These are phyloP conservation scores for Diaporthe humulicola DNA, from an alignment of 2,329 filamentous ascomycete genomes.

Conservation along the genomic window DNA sequence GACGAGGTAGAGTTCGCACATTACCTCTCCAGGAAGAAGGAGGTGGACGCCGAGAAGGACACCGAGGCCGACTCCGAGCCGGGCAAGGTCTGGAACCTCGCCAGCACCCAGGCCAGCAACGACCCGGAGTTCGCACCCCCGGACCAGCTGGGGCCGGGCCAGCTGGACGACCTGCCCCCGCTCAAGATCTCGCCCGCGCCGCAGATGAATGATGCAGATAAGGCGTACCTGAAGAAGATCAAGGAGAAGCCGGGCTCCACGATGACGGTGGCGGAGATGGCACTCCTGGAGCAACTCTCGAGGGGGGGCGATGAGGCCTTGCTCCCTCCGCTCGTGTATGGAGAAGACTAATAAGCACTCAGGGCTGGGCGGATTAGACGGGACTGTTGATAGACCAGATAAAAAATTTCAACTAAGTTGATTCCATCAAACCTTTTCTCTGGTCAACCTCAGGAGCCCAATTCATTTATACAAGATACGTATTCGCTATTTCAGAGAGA, in stretches of 20 bases:
- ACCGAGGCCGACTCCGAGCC: slow-evolving; percentile 22
- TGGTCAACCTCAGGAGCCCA: too few relatives aligned
- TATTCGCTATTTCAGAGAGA: too few relatives aligned
- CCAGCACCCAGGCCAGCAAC: slow-evolving; percentile 27
- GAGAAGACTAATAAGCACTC: slow-evolving; percentile 8
- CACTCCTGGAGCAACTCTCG: slow-evolving; percentile 24
- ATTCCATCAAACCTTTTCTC: too few relatives aligned
- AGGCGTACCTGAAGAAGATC: slow-evolving; percentile 20
- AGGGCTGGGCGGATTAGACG: neutral
- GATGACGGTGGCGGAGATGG: slow-evolving; percentile 6
- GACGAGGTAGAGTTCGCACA: slow-evolving; percentile 24
- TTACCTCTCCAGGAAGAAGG: slow-evolving; percentile 36
- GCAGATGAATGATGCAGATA: slow-evolving; percentile 30
- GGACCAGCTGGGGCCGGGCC: neutral
- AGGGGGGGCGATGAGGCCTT: neutral
- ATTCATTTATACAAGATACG: too few relatives aligned
- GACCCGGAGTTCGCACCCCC: slow-evolving; percentile 29
- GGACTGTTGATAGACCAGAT: neutral
- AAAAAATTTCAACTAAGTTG: too few relatives aligned
- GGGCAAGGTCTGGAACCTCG: slow-evolving; percentile 24
- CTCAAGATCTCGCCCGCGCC: neutral
- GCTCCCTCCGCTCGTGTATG: neutral
- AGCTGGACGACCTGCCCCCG: neutral
- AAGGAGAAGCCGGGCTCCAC: neutral
- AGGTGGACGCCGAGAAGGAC: slow-evolving; percentile 36